Conservation (phyloP, 108 stramenopile genomes). For the Nitzschia sp. region DNA sequence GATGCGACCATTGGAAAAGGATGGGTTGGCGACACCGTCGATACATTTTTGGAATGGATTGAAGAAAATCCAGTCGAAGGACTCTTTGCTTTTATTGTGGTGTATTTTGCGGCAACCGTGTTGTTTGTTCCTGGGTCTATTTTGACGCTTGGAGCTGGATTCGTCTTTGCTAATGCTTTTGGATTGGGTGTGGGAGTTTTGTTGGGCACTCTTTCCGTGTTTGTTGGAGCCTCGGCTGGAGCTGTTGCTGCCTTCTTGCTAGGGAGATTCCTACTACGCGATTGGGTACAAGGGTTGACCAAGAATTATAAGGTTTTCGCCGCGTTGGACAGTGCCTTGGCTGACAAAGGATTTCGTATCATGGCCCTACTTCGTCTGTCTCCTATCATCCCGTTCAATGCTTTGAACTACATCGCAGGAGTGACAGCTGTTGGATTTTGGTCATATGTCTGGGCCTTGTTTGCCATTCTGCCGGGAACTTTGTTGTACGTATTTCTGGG, state of each 20-base stretch:
- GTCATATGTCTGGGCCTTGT: slow-evolving; percentile 45
- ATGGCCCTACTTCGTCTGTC: slow-evolving; percentile 49
- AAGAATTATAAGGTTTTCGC: slow-evolving; percentile 50
- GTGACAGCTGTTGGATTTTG: slow-evolving; percentile 44
- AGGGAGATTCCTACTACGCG: slow-evolving; percentile 57
- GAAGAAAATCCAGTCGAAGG: slow-evolving; percentile 57
- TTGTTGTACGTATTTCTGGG: slow-evolving; percentile 74
- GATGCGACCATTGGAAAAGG: slow-evolving; percentile 52
- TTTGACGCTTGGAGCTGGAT: slow-evolving; percentile 72
- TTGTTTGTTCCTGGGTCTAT: slow-evolving; percentile 70
- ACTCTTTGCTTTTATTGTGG: slow-evolving; percentile 57
- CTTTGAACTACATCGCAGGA: slow-evolving; percentile 55
- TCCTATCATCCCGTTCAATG: slow-evolving; percentile 62
- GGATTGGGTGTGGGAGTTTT: slow-evolving; percentile 58
- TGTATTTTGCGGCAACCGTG: slow-evolving; percentile 67
- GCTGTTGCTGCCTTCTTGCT: slow-evolving; percentile 47
- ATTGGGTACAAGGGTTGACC: slow-evolving; percentile 44
- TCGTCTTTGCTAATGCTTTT: slow-evolving; percentile 63
- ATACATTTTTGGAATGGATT: slow-evolving; percentile 62
- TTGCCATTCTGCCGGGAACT: slow-evolving; percentile 77
- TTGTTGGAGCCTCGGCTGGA: slow-evolving; percentile 55
- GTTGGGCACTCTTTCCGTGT: slow-evolving; percentile 54
- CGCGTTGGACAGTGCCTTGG: slow-evolving; percentile 58
- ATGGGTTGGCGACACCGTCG: slow-evolving; percentile 33
- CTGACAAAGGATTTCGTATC: slow-evolving; percentile 63